Evolutionary conservation across 495 filamentous ascomycete species (phyloP).

Genomic region (Neurospora intermedia): DNA sequence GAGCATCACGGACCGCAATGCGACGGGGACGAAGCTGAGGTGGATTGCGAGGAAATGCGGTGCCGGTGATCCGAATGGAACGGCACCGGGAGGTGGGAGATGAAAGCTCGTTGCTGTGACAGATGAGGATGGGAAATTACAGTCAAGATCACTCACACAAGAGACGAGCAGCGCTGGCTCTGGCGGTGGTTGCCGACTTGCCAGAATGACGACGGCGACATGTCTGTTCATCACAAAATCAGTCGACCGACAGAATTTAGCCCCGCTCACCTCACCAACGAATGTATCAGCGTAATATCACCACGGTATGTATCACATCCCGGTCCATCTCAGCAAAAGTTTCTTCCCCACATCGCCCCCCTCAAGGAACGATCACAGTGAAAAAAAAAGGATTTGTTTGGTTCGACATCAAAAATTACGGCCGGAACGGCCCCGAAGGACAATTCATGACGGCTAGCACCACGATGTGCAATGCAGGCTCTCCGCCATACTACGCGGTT

Average conservation of each 20-base stretch:
- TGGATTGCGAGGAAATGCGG: background rate
- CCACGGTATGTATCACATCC: too few species aligned
- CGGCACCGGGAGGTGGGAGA: background rate
- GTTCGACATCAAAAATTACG: constrained; percentile 14
- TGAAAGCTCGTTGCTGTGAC: background rate
- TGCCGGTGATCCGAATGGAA: background rate
- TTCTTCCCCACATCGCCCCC: constrained; percentile 7
- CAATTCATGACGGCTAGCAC: constrained; percentile 14
- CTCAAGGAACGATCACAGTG: constrained; percentile 4
- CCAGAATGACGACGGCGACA: background rate
- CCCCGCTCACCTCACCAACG: too few species aligned
- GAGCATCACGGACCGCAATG: background rate
- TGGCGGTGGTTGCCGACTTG: background rate
- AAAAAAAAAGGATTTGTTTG: constrained; percentile 6
- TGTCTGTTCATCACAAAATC: background rate
- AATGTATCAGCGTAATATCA: too few species aligned
- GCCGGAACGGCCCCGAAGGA: constrained; percentile 17
- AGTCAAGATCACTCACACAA: too few species aligned
- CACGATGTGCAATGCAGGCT: constrained; percentile 18
- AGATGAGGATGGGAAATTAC: background rate
- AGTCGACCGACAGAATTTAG: background rate
- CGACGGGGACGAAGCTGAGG: background rate
- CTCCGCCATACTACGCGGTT: constrained; percentile 9
- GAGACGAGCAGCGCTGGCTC: background rate
- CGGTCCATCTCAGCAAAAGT: too few species aligned